Conservation (phyloP, 23 red algal genomes). For the Cyanidium caldarium region DNA sequence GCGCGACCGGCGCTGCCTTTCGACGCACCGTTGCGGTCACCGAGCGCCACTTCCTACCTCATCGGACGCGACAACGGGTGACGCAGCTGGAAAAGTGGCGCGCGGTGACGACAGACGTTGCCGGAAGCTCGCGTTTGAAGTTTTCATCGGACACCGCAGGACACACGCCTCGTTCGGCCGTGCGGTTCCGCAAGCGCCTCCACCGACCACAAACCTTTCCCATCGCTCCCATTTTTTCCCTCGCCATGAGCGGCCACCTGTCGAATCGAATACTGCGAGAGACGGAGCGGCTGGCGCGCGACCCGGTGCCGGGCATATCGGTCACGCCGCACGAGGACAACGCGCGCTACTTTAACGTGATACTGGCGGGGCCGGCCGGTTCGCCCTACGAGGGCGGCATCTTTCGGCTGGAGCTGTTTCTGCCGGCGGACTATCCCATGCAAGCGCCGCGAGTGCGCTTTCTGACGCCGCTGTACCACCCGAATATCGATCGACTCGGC, state of each 20-base stretch:
- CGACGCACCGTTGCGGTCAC: too few relatives aligned
- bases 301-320: conserved; percentile 70
- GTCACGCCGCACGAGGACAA: conserved; percentile 81
- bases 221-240: too few relatives aligned
- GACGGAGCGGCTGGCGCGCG: conserved; percentile 52
- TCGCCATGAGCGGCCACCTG: not conserved
- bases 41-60: too few relatives aligned
- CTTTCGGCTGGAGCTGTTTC: conserved; percentile 89
- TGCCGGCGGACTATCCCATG: conserved; percentile 93
- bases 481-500: conserved; percentile 93
- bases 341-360: conserved; percentile 83
- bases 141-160: too few relatives aligned
- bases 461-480: conserved; percentile 89
- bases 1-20: too few relatives aligned
- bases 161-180: too few relatives aligned
- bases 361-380: conserved; percentile 67
- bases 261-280: conserved; percentile 18
- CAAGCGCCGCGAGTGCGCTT: conserved; percentile 84
- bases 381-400: conserved; percentile 66
- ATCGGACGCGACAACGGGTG: too few relatives aligned
- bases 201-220: too few relatives aligned
- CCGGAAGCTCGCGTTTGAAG: too few relatives aligned
- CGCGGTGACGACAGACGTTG: too few relatives aligned
- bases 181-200: too few relatives aligned
- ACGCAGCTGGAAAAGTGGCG: too few relatives aligned